Conservation (phyloP, 176 grass and related monocot species). For the Aegilops umbellulata region DNA sequence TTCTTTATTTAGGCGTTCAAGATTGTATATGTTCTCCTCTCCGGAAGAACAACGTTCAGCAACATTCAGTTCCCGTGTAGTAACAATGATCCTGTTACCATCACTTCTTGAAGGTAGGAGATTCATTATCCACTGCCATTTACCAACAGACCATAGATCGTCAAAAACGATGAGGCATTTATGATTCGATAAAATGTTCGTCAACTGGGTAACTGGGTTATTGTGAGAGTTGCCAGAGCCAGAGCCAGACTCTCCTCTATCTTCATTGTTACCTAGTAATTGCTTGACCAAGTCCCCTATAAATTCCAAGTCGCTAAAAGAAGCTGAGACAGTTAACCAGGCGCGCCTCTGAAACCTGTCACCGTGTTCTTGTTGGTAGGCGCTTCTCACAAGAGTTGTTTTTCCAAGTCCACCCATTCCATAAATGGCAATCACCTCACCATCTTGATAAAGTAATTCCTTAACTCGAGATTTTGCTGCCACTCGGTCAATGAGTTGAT, state of each 20-base stretch:
- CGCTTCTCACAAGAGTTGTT: not conserved
- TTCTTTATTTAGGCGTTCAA: not conserved
- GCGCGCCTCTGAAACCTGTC: not conserved
- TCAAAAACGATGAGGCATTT: not conserved
- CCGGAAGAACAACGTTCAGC: not conserved
- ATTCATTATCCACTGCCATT: not conserved
- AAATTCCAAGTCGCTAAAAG: not conserved
- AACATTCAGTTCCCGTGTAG: not conserved
- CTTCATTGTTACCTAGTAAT: not conserved
- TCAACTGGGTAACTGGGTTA: fast-evolving
- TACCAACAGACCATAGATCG: not conserved
- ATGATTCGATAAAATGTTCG: not conserved
- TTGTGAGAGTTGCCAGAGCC: not conserved
- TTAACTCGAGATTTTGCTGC: not conserved
- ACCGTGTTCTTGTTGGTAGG: not conserved
- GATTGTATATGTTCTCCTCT: not conserved
- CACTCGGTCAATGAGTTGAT: not conserved
- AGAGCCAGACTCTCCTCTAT: not conserved
- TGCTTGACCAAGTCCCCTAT: not conserved
- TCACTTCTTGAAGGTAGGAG: not conserved
- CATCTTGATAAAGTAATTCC: not conserved
- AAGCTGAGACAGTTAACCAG: not conserved
- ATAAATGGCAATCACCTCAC: not conserved
- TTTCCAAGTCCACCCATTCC: not conserved
- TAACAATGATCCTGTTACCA: conserved; percentile 17